Evolutionary conservation across 306 rosid species (phyloP), one percentile per base, ranked within the genome.

Genomic region (Acacia acuminata): DNA sequence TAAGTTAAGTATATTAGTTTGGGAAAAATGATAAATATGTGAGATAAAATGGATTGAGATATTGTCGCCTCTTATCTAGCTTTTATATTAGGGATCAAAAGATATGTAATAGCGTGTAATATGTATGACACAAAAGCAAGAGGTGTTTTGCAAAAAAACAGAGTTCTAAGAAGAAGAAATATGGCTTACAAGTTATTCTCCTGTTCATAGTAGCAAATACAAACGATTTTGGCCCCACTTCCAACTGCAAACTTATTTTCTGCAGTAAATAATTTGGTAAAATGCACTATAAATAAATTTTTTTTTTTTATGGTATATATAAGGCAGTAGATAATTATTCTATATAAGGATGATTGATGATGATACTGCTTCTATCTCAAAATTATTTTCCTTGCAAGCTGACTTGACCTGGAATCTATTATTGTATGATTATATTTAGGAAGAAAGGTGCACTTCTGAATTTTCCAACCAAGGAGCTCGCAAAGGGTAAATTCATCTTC

Each of bases 201-300:
- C 86, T 92, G 98, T 86, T 96, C 99, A 80, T 96, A 96, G 86
- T 96, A 94, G 93, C 98, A 96, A 82, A 96, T 79, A 87, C 98
- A 96, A 85, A 92, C 94, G 82, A 93, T 94, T 87, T 91, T 96
- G 71, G 99, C 97, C 75, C 99, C 99, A 86, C 98, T 96, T 73
- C 99, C 99, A 76, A 96, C 93, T 56, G 99, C 99, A 63, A 96
- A 96, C 88, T 96, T 96, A 90, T 96, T 96, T 88, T 92, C 99
- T 96, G 71, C 63, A 82, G 65, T 27, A 83, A 43, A 79, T 36
- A 86, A 89, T 75, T 67, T 67, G 80, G 38, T 48, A 70, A 79
- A 73, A 81, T 43, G 48, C 83, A 82, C 81, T 65, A 79, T 36
- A 76, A 45, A 79, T 36, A 76, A 45, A 47, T 63, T 63, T 24